A percentile compares a stretch with the other conserved stretches of the same genome.
phyloP scores from a whole-genome alignment of 257 asterid genomes.

The Solanum gandarillasii region DNA sequence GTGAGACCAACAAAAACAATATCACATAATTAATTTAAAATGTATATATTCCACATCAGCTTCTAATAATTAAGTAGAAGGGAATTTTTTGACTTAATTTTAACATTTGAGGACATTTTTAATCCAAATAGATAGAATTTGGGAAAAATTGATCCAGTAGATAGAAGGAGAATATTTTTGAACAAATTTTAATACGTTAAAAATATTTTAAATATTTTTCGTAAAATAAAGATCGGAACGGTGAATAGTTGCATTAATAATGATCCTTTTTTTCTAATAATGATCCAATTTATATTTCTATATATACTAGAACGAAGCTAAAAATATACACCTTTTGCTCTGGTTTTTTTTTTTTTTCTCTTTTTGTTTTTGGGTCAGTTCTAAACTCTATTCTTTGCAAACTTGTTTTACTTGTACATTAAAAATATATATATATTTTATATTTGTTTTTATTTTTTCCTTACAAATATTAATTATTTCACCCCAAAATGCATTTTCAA shows the following conservation, averaged over 20 bases:
- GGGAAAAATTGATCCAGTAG: neutral
- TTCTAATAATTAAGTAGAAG: neutral
- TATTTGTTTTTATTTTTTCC: no score
- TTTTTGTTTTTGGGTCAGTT: neutral
- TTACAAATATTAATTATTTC: neutral
- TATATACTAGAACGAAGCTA: neutral
- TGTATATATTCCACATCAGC: neutral
- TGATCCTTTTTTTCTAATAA: neutral
- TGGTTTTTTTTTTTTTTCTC: no score
- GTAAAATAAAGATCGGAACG: neutral
- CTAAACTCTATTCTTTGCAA: neutral
- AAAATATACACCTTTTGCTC: neutral
- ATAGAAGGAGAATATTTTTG: no score
- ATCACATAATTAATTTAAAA: neutral
- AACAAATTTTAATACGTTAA: no score
- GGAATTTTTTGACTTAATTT: neutral
- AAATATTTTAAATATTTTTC: no score
- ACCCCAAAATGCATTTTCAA: neutral
- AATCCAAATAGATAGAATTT: neutral
- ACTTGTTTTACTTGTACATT: neutral
- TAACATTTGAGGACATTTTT: no score
- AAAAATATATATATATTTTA: no score
- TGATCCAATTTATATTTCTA: neutral
- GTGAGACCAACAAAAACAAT: neutral
- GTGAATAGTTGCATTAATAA: neutral